Evolutionary conservation across 345 rosid species (phyloP), one percentile per base, ranked within the genome.

Genomic region (Euclidium syriacum): DNA sequence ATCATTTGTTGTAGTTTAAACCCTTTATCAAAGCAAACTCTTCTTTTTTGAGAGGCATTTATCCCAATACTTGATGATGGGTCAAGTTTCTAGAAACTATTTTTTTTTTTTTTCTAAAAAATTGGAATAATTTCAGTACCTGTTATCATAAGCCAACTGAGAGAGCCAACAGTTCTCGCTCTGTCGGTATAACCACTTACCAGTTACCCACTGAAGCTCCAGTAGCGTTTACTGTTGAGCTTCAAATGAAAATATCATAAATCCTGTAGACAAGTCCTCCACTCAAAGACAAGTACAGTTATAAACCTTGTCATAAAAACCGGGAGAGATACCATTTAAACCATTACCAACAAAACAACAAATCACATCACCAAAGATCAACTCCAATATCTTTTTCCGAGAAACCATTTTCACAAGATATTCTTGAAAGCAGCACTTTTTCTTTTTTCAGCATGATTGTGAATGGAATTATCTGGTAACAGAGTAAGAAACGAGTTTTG

Each of bases 331-430:
- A 63, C 52, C 70, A 63, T 48, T 54, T 48, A 48, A 33, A 33
- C 6, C 42, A 71, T 34, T 23, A 57, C 51, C 17, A 25, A 64
- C 70, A 62, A 71, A 71, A 71, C 54, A 64, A 26, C 65, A 40
- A 25, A 57, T 63, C 70, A 71, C 39, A 63, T 71, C 54, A 55
- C 54, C 53, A 48, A 48, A 40, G 27, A 24, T 49, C 50, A 19
- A 49, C 6, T 44, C 66, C 66, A 50, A 23, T 5, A 9, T 29
- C 19, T 38, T 55, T 33, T 22, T 14, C 20, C n/a, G n/a, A 20
- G 17, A 20, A 18, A 12, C 18, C 0, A 12, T 10, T 34, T 38
- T 34, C 52, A 62, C 47, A 32, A 49, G 25, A 63, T 39, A 39
- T 49, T 62, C 46, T 39, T 63, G 58, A 47, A 55, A 70, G 44